Base-by-base conservation (phyloP, 1,284 basidiomycete genomes). In the Thecaphora frezii region DNA sequence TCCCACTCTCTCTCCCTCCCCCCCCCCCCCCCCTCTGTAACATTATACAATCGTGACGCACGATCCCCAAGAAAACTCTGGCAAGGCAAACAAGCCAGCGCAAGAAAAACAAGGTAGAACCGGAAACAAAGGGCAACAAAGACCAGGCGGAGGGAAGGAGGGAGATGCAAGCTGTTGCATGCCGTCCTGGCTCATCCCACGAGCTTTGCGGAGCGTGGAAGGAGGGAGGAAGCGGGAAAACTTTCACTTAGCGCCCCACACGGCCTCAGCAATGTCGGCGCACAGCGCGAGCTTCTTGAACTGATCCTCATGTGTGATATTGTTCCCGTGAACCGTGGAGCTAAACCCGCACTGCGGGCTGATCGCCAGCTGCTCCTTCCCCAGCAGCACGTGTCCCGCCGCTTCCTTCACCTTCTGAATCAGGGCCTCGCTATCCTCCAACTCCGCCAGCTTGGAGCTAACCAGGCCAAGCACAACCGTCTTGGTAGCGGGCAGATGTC, bases 261-360 rank as follows among this genome's bases (percentile, higher is more conserved):
- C 59, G 21, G 43, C 23, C 23, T 54, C 46, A 0, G 86, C 84
- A 14, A 83, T 81, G 49, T 84, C 77, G 3, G 82, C 80, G 33
- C 86, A 80, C n/a, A 87, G 77, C 1, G 71, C 46, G 8, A 87
- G 76, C 76, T 88, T 88, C 57, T 79, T 80, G 56, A 79, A 81
- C 73, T 86, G 52, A 30, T 63, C 66, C 63, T 85, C 82, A 70
- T 85, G 83, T 10, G 83, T 84, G 44, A 87, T 78, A 14, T 66
- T 56, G 45, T 68, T 71, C 9, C 59, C 70, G 43, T 69, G 68
- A 18, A 66, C 84, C 36, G 86, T 85, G 1, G 84, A 86, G 21
- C 87, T 86, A 70, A 89, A 89, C 2, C 88, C 89, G 63, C 88
- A 89, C 77, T 89, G 88, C 1, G 87, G 85, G 53, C 86, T 86